These are phyloP conservation scores for Piper betle DNA, from an alignment of 164 flowering plant genomes.

Conservation along the genomic window DNA sequence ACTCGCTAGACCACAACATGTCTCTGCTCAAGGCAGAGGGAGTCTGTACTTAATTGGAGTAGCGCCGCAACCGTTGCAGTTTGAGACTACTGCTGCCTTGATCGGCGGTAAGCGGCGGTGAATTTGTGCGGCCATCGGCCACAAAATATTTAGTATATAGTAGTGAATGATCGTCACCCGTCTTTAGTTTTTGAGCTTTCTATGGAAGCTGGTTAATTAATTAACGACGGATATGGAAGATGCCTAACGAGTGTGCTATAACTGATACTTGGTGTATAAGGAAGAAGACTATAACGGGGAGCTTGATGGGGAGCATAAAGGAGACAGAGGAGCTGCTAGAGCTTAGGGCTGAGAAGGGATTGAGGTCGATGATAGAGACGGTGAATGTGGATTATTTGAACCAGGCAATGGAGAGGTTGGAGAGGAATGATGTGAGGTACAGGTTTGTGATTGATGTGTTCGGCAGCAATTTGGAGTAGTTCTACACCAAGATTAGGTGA, in stretches of 20 bases:
- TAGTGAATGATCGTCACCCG: too few relatives aligned
- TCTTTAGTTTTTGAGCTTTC: background rate
- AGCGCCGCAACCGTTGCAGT: slow-evolving; percentile 23
- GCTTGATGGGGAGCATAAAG: slow-evolving; percentile 42
- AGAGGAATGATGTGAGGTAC: slow-evolving; percentile 41
- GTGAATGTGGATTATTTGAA: slow-evolving; percentile 41
- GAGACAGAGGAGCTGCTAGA: slow-evolving; percentile 36
- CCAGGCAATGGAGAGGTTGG: slow-evolving; percentile 39
- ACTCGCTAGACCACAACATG: slow-evolving; percentile 23
- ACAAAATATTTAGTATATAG: too few relatives aligned
- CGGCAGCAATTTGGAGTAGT: slow-evolving; percentile 21
- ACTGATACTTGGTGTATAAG: slow-evolving; percentile 9
- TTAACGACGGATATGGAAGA: too few relatives aligned
- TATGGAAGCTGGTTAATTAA: too few relatives aligned
- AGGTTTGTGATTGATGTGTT: slow-evolving; percentile 43
- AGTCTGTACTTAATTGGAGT: slow-evolving; percentile 33
- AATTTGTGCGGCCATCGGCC: too few relatives aligned
- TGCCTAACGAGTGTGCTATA: background rate
- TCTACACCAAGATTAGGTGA: too few relatives aligned
- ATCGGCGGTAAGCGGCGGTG: slow-evolving; percentile 17
- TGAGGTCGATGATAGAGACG: slow-evolving; percentile 29
- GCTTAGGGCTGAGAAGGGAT: slow-evolving; percentile 29
- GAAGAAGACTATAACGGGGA: slow-evolving; percentile 29
- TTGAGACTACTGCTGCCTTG: slow-evolving; percentile 12
- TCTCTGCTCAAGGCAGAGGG: slow-evolving; percentile 32